Evolutionary conservation across 2,329 filamentous ascomycete species (phyloP).

Genomic region (Fusarium keratoplasticum): DNA sequence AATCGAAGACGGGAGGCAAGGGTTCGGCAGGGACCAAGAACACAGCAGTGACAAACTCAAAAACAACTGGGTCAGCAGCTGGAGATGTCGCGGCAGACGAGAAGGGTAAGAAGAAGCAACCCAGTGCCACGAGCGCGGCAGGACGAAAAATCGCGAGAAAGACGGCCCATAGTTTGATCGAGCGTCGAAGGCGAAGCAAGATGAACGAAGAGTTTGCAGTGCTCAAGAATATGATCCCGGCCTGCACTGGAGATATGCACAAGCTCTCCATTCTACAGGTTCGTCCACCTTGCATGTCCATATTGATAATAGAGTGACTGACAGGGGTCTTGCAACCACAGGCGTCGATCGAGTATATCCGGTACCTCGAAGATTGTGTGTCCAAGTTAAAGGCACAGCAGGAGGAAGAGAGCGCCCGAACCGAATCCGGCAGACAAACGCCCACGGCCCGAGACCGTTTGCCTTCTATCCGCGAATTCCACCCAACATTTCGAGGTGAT

Average conservation of each 20-base stretch:
- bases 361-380: constrained; percentile 92
- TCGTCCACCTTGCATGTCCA: constrained; percentile 41
- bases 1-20: constrained; percentile 39
- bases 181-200: constrained; percentile 88
- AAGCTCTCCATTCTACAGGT: constrained; percentile 96
- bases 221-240: constrained; percentile 94
- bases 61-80: constrained; percentile 34
- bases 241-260: constrained; percentile 97
- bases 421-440: constrained; percentile 45
- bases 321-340: constrained; percentile 50
- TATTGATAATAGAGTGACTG: constrained; percentile 3
- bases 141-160: constrained; percentile 96
- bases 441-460: constrained; percentile 45
- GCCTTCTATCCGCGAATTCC: constrained; percentile 54
- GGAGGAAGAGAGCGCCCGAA: constrained; percentile 48
- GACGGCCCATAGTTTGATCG: constrained; percentile 95
- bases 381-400: constrained; percentile 77
- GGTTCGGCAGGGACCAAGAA: constrained; percentile 27
- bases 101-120: constrained; percentile 78
- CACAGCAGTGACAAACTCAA: constrained; percentile 30
- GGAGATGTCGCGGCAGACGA: constrained; percentile 38
- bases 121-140: constrained; percentile 80
- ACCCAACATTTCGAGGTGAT: constrained; percentile 56
- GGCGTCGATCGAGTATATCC: constrained; percentile 96
- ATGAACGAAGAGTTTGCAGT: constrained; percentile 99